Evolutionary conservation across 306 rosid species (phyloP), one percentile per base, ranked within the genome.

Genomic region (Glycyrrhiza uralensis): DNA sequence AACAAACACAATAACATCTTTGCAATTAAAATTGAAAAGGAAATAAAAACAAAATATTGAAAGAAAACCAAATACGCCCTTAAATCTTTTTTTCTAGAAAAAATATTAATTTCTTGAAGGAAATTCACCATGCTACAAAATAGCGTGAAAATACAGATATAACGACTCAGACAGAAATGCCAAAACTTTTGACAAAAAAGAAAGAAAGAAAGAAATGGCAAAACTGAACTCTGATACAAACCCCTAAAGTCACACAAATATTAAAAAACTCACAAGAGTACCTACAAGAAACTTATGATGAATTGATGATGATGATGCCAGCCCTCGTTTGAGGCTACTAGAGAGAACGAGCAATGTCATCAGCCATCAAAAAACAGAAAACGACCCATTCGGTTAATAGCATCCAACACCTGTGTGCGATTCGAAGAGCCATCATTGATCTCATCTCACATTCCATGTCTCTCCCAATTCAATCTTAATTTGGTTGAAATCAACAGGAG

Each of bases 311-410:
- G 14, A 9, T 4, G 26, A 12, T 2, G 41, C 2, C 12, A 35
- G 10, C 41, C 41, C 8, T 8, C 41, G 8, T 35, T 35, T 35
- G 45, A 10, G 14, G 2, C 23, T 7, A 30, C 35, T 60, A 66
- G 44, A 50, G 24, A 15, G 8, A 9, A 36, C 64, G 32, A 50
- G 13, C 72, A 4, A 74, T 1, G 11, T 4, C 32, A 15, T 5
- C 60, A 24, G 79, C 79, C 54, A 74, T 33, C 30, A 28, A 1
- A 17, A 49, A 62, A 17, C 71, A 74, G 49, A 36, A 47, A 36
- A 11, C 0, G 13, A 39, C 0, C 71, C 79, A 62, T 15, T 36
- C 0, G 0, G 44, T 0, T 55, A 74, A 47, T 26, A 6, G 0
- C 9, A 24, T 3, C 64, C 55, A 62, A 4, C 71, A 47, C 5